phyloP scores from a whole-genome alignment of 2,329 filamentous ascomycete species.

The Fusarium globosum region DNA sequence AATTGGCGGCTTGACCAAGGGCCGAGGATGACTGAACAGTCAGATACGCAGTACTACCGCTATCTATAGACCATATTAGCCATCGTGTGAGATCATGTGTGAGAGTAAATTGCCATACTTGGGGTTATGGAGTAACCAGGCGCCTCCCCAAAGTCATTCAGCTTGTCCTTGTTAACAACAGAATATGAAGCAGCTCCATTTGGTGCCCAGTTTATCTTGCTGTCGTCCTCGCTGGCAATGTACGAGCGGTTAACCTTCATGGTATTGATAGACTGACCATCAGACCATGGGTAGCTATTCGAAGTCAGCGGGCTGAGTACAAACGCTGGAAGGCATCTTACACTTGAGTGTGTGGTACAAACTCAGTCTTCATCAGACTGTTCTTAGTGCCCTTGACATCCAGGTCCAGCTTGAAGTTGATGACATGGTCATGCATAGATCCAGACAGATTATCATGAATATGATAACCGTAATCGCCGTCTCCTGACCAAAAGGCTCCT shows the following conservation, averaged over 20 bases:
- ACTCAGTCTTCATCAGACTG: slow-evolving; percentile 53
- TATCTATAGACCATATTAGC: slow-evolving; percentile 9
- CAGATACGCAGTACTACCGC: slow-evolving; percentile 50
- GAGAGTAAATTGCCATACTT: not conserved
- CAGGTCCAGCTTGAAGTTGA: slow-evolving; percentile 66
- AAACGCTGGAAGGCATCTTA: not conserved
- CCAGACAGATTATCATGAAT: slow-evolving; percentile 61
- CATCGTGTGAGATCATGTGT: accelerated
- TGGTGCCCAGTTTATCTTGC: slow-evolving; percentile 59
- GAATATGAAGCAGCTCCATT: slow-evolving; percentile 61
- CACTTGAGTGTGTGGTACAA: slow-evolving; percentile 38
- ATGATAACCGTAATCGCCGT: slow-evolving; percentile 61
- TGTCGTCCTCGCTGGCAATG: slow-evolving; percentile 56
- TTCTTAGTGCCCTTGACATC: slow-evolving; percentile 62
- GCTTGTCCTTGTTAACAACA: slow-evolving; percentile 62
- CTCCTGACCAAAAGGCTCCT: slow-evolving; percentile 57
- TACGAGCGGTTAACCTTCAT: slow-evolving; percentile 60
- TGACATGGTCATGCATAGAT: slow-evolving; percentile 66
- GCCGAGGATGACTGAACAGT: slow-evolving; percentile 61
- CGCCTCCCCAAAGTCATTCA: slow-evolving; percentile 62
- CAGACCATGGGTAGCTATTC: slow-evolving; percentile 57
- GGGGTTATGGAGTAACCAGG: slow-evolving; percentile 54
- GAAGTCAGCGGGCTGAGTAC: not conserved
- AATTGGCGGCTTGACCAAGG: slow-evolving; percentile 58
- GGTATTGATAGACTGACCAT: slow-evolving; percentile 58